These are phyloP conservation scores for Ustulina deusta DNA, from an alignment of 2,329 filamentous ascomycete genomes.

Conservation along the genomic window DNA sequence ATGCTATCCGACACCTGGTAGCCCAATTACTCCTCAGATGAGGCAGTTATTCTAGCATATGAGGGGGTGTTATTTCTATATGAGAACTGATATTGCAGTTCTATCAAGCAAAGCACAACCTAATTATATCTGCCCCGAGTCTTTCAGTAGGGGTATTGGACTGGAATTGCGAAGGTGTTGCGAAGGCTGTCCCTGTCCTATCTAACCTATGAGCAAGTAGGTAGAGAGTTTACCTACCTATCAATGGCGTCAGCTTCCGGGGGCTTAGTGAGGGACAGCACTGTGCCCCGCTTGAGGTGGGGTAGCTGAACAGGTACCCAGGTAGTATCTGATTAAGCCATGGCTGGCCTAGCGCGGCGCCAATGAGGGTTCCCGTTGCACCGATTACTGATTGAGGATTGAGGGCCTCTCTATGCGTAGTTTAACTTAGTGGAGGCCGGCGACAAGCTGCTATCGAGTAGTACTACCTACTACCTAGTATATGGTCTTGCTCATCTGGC, in stretches of 20 bases:
- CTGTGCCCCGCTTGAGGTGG: conserved; percentile 23
- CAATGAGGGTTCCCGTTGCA: background rate
- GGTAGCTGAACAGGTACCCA: too few species aligned
- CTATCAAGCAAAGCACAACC: background rate
- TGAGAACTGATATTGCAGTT: background rate
- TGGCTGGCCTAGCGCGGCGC: conserved; percentile 17
- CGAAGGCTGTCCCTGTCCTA: background rate
- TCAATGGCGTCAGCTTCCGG: conserved; percentile 24
- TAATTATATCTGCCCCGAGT: background rate
- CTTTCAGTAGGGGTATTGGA: background rate
- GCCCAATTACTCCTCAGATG: background rate
- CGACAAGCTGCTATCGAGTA: too few species aligned
- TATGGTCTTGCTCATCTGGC: background rate
- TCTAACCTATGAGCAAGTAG: background rate
- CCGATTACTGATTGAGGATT: conserved; percentile 3
- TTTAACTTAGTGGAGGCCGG: too few species aligned
- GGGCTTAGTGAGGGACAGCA: conserved; percentile 30
- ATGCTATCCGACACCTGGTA: conserved; percentile 30
- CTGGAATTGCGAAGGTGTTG: too few species aligned
- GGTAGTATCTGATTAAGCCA: background rate
- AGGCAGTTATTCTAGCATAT: background rate
- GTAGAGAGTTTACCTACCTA: background rate
- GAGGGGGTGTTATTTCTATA: background rate
- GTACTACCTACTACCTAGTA: too few species aligned
- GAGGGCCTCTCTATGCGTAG: background rate